Conservation (phyloP, 345 rosid genomes). For the Eucalyptus paniculata region DNA sequence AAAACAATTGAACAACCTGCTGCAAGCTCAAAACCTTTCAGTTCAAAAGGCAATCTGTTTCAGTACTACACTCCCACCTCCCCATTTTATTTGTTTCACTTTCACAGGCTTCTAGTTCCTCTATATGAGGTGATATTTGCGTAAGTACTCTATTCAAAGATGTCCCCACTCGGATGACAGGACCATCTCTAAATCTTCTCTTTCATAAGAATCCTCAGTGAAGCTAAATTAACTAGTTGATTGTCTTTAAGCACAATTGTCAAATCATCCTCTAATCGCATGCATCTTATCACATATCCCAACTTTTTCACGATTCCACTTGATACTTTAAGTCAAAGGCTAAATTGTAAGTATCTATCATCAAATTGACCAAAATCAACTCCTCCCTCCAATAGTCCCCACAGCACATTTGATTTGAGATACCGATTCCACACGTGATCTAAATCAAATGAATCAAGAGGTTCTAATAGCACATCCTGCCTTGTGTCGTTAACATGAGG, state of each 20-base stretch:
- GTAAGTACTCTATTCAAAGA: no score
- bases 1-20: neutral
- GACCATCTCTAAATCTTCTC: no score
- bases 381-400: neutral
- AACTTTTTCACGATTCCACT: neutral
- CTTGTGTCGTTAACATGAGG: fast-evolving
- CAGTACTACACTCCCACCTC: no score
- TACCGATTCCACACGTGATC: neutral
- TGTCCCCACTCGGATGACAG: no score
- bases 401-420: neutral
- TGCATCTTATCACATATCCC: neutral
- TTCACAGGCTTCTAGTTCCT: no score
- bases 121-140: no score
- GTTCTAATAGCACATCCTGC: neutral
- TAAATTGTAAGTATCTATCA: neutral
- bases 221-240: no score
- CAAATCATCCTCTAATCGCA: neutral
- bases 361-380: neutral
- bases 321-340: neutral
- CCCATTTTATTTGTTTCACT: no score
- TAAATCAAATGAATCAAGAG: neutral
- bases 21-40: no score
- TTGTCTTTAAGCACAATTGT: neutral
- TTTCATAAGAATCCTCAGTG: neutral
- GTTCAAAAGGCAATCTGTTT: neutral